A percentile compares a stretch with the other conserved stretches of the same genome.
Evolutionary conservation across 1,284 basidiomycete species (phyloP).

Genomic region (Kalmanozyma brasiliensis): DNA sequence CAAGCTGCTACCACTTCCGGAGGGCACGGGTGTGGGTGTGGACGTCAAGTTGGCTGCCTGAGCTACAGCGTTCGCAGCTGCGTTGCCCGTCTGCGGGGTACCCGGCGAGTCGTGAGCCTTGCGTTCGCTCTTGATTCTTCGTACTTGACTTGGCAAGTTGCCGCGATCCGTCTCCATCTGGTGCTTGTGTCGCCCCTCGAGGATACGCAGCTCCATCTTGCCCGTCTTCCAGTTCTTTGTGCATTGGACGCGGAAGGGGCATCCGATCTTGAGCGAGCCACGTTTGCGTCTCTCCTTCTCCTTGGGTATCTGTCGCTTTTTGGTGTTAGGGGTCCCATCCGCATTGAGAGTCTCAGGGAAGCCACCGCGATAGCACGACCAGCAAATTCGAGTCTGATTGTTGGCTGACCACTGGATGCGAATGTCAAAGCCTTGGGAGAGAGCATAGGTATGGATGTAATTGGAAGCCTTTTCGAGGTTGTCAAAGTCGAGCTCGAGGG

Average conservation of each 20-base stretch:
- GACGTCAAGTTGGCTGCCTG: slow-evolving; percentile 33
- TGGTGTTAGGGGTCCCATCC: slow-evolving; percentile 47
- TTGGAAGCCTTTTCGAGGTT: slow-evolving; percentile 49
- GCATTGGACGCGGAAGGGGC: slow-evolving; percentile 47
- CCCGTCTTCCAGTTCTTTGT: slow-evolving; percentile 52
- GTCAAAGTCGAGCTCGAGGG: slow-evolving; percentile 51
- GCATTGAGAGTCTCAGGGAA: slow-evolving; percentile 44
- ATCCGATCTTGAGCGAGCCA: slow-evolving; percentile 49
- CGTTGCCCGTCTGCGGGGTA: slow-evolving; percentile 26
- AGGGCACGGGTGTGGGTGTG: slow-evolving; percentile 17
- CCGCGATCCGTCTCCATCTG: slow-evolving; percentile 47
- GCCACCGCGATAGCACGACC: slow-evolving; percentile 49
- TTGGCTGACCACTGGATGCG: slow-evolving; percentile 55
- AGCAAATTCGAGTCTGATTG: slow-evolving; percentile 51
- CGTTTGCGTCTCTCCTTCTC: slow-evolving; percentile 47
- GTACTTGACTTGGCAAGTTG: slow-evolving; percentile 41
- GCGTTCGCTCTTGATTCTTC: slow-evolving; percentile 36
- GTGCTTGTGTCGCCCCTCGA: slow-evolving; percentile 49
- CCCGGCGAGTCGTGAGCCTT: slow-evolving; percentile 22
- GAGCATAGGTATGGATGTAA: slow-evolving; percentile 53
- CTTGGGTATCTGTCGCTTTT: slow-evolving; percentile 48
- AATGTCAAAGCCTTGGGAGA: slow-evolving; percentile 52
- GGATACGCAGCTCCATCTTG: slow-evolving; percentile 48
- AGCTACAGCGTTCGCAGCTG: slow-evolving; percentile 37
- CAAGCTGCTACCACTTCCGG: background rate